phyloP scores from a whole-genome alignment of 202 grass and related monocot genomes.

The Carex sylvatica region DNA sequence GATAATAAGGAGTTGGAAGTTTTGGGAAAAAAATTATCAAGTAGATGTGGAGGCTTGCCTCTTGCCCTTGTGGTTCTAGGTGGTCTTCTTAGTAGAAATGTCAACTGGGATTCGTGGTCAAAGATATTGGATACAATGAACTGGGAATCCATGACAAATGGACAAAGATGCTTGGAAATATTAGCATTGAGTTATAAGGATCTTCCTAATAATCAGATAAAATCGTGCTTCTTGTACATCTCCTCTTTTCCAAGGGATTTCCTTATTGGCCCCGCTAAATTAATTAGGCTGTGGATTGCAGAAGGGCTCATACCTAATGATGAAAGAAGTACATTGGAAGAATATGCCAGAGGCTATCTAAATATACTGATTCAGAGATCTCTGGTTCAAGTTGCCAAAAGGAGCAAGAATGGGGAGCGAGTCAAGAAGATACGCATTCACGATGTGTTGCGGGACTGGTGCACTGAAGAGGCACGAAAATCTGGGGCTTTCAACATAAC shows the following conservation, averaged over 20 bases:
- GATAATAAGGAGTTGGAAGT: background rate
- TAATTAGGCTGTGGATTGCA: slow-evolving; percentile 22
- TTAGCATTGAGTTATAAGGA: slow-evolving; percentile 28
- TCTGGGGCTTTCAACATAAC: background rate
- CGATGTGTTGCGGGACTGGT: slow-evolving; percentile 26
- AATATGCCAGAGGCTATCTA: background rate
- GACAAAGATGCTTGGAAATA: slow-evolving; percentile 25
- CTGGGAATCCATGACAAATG: slow-evolving; percentile 21
- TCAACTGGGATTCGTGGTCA: slow-evolving; percentile 1
- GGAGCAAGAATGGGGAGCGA: background rate
- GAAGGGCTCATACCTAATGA: slow-evolving; percentile 17
- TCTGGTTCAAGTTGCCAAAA: slow-evolving; percentile 18
- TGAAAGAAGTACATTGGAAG: slow-evolving; percentile 5
- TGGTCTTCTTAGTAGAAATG: slow-evolving; percentile 16
- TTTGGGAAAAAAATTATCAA: slow-evolving; percentile 6
- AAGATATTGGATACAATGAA: slow-evolving; percentile 7
- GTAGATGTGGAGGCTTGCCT: slow-evolving; percentile 26
- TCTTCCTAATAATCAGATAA: slow-evolving; percentile 20
- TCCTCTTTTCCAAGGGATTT: slow-evolving; percentile 13
- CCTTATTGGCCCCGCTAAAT: background rate
- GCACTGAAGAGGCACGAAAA: slow-evolving; percentile 15
- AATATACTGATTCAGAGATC: slow-evolving; percentile 12
- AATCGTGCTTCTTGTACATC: slow-evolving; percentile 31
- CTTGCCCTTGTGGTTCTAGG: slow-evolving; percentile 20
- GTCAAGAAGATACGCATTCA: slow-evolving; percentile 15